Conservation (phyloP, 306 rosid genomes). For the Cucumis melo region DNA sequence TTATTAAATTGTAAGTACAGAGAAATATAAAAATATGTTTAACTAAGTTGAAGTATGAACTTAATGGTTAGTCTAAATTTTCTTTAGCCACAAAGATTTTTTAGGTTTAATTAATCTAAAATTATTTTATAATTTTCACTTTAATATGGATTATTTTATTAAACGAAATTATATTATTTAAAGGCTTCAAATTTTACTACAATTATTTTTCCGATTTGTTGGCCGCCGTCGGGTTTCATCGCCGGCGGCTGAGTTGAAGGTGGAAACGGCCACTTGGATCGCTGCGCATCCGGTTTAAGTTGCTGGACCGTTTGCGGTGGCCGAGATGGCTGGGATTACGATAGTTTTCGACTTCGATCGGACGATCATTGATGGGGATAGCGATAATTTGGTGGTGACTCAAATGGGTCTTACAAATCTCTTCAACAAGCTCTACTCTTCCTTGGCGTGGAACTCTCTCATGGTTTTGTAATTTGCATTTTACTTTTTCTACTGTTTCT, state of each 20-base stretch:
- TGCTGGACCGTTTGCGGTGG: conserved; percentile 1
- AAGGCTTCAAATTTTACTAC: background rate
- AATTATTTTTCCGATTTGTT: background rate
- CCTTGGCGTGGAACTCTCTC: conserved; percentile 62
- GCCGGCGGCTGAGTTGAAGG: background rate
- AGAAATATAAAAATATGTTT: too few relatives aligned
- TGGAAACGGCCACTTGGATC: background rate
- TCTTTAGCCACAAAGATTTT: too few relatives aligned
- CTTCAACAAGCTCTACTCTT: conserved; percentile 43
- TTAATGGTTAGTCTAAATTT: too few relatives aligned
- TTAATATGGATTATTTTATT: background rate
- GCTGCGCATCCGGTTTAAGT: background rate
- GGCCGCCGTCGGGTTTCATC: background rate
- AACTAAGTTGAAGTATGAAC: too few relatives aligned
- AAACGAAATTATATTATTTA: background rate
- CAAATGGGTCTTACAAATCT: conserved; percentile 44
- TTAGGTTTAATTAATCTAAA: too few relatives aligned
- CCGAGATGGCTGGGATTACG: conserved; percentile 26
- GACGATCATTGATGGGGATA: conserved; percentile 68
- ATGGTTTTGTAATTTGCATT: conserved; percentile 30
- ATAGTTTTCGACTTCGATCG: conserved; percentile 65
- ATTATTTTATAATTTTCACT: too few relatives aligned
- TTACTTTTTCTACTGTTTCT: background rate
- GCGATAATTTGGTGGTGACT: conserved; percentile 56
- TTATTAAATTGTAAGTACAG: too few relatives aligned